Conservation (phyloP, 1,139 yeast species). For the Yarrowia galli region DNA sequence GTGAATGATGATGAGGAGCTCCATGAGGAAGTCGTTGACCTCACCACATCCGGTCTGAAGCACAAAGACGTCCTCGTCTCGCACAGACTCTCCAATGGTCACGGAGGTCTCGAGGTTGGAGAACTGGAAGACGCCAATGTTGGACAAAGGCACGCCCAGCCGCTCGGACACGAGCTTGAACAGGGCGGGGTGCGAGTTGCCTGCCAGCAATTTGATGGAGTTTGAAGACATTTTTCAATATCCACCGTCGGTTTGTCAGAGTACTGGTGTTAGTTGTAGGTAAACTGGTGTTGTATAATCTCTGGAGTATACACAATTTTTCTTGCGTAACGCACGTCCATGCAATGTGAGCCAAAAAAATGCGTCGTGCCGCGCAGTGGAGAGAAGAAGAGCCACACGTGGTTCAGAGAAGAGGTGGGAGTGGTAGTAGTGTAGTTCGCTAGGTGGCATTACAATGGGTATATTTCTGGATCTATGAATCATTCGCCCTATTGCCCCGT, state of each 20-base stretch:
- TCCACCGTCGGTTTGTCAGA: too few relatives aligned
- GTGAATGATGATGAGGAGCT: constrained; percentile 86
- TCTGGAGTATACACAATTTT: neutral
- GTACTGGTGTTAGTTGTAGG: too few relatives aligned
- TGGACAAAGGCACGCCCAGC: constrained; percentile 54
- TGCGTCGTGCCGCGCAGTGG: constrained; percentile 27
- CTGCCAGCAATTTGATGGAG: constrained; percentile 81
- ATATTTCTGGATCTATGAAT: too few relatives aligned
- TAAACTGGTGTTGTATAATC: too few relatives aligned
- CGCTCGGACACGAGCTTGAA: constrained; percentile 74
- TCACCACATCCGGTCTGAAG: constrained; percentile 91
- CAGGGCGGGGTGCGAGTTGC: constrained; percentile 89
- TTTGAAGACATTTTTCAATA: constrained; percentile 50
- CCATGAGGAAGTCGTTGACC: constrained; percentile 88
- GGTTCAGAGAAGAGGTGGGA: neutral
- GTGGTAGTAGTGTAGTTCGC: neutral
- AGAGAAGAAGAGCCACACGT: constrained; percentile 31
- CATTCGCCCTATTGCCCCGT: too few relatives aligned
- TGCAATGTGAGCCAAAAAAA: constrained; percentile 34
- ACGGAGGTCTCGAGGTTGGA: constrained; percentile 83
- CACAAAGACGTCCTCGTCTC: constrained; percentile 94
- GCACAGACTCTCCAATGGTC: constrained; percentile 90
- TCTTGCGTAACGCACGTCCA: constrained; percentile 12
- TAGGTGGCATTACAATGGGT: neutral
- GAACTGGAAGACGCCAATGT: constrained; percentile 58